These are phyloP conservation scores for Cubamyces lactineus DNA, from an alignment of 768 basidiomycete genomes.

Conservation along the genomic window DNA sequence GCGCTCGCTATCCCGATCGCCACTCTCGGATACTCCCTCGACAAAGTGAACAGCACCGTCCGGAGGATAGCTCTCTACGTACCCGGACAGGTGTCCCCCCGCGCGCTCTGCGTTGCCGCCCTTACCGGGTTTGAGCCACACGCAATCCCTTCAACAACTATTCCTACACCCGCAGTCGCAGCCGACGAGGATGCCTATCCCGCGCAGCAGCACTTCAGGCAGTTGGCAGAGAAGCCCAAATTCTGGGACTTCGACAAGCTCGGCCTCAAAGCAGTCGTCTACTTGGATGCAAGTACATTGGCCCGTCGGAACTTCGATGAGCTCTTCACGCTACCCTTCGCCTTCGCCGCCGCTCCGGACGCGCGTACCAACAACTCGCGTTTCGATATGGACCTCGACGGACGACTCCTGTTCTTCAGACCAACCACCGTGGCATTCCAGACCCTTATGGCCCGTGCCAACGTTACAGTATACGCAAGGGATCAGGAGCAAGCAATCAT, in stretches of 20 bases:
- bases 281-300: conserved; percentile 45
- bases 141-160: too few relatives aligned
- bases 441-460: conserved; percentile 37
- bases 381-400: conserved; percentile 43
- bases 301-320: conserved; percentile 45
- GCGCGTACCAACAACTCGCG: conserved; percentile 34
- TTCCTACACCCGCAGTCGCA: conserved; percentile 30
- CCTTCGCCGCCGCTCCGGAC: conserved; percentile 46
- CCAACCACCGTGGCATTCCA: conserved; percentile 34
- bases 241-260: conserved; percentile 41
- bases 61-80: conserved; percentile 36
- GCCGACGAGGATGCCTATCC: conserved; percentile 38
- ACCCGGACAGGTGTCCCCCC: conserved; percentile 37
- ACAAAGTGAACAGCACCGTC: conserved; percentile 32
- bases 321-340: conserved; percentile 43
- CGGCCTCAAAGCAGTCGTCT: conserved; percentile 38
- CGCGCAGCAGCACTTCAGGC: conserved; percentile 35
- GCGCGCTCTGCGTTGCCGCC: conserved; percentile 41
- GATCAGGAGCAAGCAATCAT: conserved; percentile 44
- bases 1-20: conserved; percentile 32
- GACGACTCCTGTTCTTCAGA: conserved; percentile 40
- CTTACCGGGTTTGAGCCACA: conserved; percentile 41
- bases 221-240: conserved; percentile 43
- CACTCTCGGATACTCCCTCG: conserved; percentile 35
- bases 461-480: conserved; percentile 35